A percentile compares a stretch with the other conserved stretches of the same genome.
These are phyloP conservation scores for Boletus sp. DNA, from an alignment of 768 basidiomycete genomes.

Conservation along the genomic window DNA sequence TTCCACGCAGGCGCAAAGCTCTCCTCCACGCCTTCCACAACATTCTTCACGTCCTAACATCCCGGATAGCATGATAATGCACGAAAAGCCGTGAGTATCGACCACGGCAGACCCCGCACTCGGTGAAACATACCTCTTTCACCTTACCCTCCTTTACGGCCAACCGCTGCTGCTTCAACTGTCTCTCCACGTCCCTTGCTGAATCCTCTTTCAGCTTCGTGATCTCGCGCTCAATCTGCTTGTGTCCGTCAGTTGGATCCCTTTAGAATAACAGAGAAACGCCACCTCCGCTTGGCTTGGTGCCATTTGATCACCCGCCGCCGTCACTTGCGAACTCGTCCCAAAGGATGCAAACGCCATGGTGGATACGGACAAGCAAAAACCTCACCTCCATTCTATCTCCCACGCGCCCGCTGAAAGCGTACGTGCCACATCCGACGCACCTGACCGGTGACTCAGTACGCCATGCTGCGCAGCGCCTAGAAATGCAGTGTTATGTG, in stretches of 20 bases:
- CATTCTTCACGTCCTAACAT: conserved; percentile 2
- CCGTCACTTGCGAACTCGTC: background rate
- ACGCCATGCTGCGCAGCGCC: too few species aligned
- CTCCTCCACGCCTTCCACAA: conserved; percentile 1
- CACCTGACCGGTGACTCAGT: background rate
- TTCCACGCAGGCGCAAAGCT: conserved; percentile 1
- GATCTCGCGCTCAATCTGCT: conserved; percentile 24
- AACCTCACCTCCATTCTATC: conserved; percentile 4
- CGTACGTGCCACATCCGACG: background rate
- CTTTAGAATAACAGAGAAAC: background rate
- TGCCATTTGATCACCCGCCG: background rate
- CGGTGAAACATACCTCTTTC: conserved; percentile 10
- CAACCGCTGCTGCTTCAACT: conserved; percentile 17
- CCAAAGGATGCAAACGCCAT: background rate
- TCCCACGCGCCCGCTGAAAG: too few species aligned
- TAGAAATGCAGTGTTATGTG: background rate
- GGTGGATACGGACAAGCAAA: background rate
- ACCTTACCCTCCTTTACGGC: background rate
- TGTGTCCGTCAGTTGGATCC: background rate
- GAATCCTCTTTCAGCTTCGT: conserved; percentile 22
- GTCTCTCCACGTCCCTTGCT: conserved; percentile 20
- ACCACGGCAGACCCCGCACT: background rate
- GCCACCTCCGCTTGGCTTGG: conserved; percentile 16
- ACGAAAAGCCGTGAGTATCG: too few species aligned
- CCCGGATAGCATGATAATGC: background rate